Evolutionary conservation across 83 land plant species (phyloP), one percentile per base, ranked within the genome.

Genomic region (Picea engelmannii): DNA sequence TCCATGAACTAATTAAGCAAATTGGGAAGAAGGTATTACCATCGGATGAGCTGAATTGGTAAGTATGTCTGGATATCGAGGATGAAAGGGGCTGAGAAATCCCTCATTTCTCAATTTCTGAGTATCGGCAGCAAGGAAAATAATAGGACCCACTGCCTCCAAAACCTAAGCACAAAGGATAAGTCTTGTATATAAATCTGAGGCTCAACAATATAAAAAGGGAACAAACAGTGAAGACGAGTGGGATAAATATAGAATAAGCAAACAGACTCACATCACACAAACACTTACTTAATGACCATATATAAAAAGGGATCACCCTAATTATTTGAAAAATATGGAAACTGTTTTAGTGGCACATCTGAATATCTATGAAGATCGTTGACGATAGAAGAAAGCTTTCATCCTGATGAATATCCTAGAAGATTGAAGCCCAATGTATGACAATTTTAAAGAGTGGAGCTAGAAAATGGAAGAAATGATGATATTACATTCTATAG

Each of bases 41-140:
- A 98, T 92, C 24, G 99, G 99, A 82, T 98, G 99, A 78, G 99
- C 99, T 78, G 96, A 96, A 79, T 98, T 98, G 62, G 99, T 98
- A 16, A 98, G 95, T 80, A 95, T 98, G 81, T 98, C 99, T 10
- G 99, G 99, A 89, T 98, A 98, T 23, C 99, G 94, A 84, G 99
- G 99, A 90, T 98, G 99, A 90, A 91, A 98, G 7, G 99, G 99
- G 82, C 99, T 98, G 49, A 98, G 83, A 83, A 93, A 98, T 0
- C 99, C 99, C 85, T 98, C 99, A 90, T 93, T 98, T 85, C 99
- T 86, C 79, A 98, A 80, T 82, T 96, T 95, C 82, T 93, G 96
- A 38, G 93, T 95, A 84, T 98, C 99, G 5, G 91, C 86, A 4
- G 98, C 96, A 42, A 98, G 89, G 80, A 96, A 92, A 40, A 98